Evolutionary conservation across 2,329 filamentous ascomycete genomes (phyloP).

Genomic region (Calonectria honghensis): DNA sequence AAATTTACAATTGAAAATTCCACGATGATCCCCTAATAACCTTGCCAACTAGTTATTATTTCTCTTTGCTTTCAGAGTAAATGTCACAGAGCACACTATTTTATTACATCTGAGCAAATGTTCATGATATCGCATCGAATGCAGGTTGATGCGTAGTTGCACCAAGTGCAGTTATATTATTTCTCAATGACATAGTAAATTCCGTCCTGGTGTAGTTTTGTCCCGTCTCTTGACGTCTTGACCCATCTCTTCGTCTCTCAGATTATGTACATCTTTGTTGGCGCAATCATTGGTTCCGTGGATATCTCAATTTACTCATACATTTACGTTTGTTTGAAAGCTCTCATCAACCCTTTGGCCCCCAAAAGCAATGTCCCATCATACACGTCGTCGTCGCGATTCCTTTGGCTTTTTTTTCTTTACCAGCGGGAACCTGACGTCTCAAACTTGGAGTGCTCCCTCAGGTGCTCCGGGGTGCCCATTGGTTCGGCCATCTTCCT

Average conservation of each 20-base stretch:
- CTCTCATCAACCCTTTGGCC: not conserved
- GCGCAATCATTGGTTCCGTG: conserved; percentile 6
- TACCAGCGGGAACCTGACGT: not conserved
- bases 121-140: not conserved
- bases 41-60: not conserved
- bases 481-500: conserved; percentile 40
- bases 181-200: conserved; percentile 8
- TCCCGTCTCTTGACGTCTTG: too few relatives aligned
- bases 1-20: not conserved
- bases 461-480: conserved; percentile 50
- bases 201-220: not conserved
- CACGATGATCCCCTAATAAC: not conserved
- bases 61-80: not conserved
- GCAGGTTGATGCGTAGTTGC: not conserved
- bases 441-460: conserved; percentile 14
- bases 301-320: conserved; percentile 25
- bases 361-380: not conserved
- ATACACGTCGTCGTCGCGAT: not conserved
- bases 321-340: not conserved
- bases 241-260: not conserved
- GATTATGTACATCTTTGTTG: not conserved
- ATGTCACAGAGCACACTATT: not conserved
- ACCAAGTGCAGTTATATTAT: not conserved
- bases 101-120: not conserved
- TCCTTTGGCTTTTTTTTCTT: not conserved